Evolutionary conservation across 1,284 basidiomycete species (phyloP).

Genomic region (Ustilago sp.): DNA sequence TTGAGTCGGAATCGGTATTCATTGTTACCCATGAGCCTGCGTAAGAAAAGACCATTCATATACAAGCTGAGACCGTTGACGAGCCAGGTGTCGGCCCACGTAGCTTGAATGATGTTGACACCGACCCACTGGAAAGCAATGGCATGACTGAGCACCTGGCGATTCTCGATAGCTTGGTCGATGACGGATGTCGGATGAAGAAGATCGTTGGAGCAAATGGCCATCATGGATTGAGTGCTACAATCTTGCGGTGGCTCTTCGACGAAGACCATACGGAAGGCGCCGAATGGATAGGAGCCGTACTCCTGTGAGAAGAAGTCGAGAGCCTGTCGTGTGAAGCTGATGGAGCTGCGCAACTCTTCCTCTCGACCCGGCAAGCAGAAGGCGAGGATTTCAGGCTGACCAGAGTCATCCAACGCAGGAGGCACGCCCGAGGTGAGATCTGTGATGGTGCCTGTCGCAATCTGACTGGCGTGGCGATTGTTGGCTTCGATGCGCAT

Average conservation of each 20-base stretch:
- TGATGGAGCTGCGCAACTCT: constrained; percentile 77
- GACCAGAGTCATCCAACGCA: constrained; percentile 66
- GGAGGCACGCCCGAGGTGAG: constrained; percentile 24
- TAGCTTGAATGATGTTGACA: constrained; percentile 93
- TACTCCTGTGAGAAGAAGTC: constrained; percentile 90
- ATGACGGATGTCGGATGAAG: constrained; percentile 89
- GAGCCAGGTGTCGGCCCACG: constrained; percentile 96
- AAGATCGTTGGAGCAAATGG: constrained; percentile 83
- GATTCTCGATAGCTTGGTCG: constrained; percentile 91
- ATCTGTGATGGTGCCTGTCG: constrained; percentile 72
- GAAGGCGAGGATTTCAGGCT: constrained; percentile 91
- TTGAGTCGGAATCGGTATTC: constrained; percentile 95
- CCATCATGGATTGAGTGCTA: constrained; percentile 86
- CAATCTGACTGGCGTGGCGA: constrained; percentile 74
- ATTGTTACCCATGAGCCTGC: constrained; percentile 91
- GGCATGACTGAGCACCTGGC: constrained; percentile 82
- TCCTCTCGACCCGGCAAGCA: constrained; percentile 87
- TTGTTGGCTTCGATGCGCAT: constrained; percentile 40
- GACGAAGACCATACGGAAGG: constrained; percentile 95
- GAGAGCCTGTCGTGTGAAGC: constrained; percentile 88
- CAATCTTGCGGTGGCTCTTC: constrained; percentile 78
- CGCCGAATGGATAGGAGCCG: constrained; percentile 92
- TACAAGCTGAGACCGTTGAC: constrained; percentile 92
- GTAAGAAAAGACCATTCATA: constrained; percentile 87
- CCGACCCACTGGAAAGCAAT: constrained; percentile 96